A percentile compares a stretch with the other conserved stretches of the same genome.
Evolutionary conservation across 148 eudicot genomes (phyloP).

Genomic region (Polygonum maritimum): DNA sequence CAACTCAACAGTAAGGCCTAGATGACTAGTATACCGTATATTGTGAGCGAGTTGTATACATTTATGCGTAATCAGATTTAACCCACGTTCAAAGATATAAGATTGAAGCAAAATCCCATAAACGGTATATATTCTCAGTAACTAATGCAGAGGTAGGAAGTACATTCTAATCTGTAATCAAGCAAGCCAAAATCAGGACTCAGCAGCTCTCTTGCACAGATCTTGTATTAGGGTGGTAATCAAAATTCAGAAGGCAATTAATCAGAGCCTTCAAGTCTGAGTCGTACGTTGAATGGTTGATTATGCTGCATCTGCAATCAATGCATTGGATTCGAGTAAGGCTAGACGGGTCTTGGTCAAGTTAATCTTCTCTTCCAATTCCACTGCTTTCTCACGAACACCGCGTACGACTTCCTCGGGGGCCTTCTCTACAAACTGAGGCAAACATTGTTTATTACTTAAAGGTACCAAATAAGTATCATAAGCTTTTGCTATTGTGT

Average conservation of each 20-base stretch:
- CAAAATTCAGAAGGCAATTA: too few species aligned
- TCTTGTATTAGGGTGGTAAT: neutral
- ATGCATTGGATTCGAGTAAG: constrained; percentile 64
- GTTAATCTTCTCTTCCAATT: constrained; percentile 76
- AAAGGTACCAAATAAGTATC: neutral
- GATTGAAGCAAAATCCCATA: neutral
- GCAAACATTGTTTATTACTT: neutral
- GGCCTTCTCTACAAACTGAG: constrained; percentile 90
- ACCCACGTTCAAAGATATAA: neutral
- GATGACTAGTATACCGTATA: neutral
- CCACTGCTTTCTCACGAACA: constrained; percentile 71
- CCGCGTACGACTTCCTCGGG: constrained; percentile 69
- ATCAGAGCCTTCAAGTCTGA: too few species aligned
- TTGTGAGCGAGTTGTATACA: neutral
- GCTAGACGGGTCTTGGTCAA: constrained; percentile 65
- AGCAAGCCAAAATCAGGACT: neutral
- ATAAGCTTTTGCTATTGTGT: neutral
- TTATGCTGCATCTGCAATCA: constrained; percentile 31
- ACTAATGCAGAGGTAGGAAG: neutral
- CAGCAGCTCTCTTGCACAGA: neutral
- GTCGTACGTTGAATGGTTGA: too few species aligned
- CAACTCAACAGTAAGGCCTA: neutral
- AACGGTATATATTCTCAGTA: neutral
- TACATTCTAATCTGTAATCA: neutral
- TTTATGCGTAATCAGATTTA: neutral